Evolutionary conservation across 108 stramenopile genomes (phyloP).

Genomic region (Schizochytrium sp.): DNA sequence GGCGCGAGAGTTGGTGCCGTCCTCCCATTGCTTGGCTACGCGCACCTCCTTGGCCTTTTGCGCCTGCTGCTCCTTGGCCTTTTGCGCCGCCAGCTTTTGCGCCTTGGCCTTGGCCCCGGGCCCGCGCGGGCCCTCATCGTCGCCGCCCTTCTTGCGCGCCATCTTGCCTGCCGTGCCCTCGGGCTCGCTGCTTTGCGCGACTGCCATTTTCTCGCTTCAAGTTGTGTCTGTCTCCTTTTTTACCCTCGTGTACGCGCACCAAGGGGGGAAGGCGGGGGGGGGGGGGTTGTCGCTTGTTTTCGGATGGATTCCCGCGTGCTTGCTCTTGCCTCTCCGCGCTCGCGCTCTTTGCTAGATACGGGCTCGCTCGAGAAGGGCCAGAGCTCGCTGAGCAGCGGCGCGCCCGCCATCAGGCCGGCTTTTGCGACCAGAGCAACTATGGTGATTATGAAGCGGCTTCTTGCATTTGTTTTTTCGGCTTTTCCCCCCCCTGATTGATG

Average conservation of each 20-base stretch:
- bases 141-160: background rate
- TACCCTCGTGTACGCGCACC: too few species aligned
- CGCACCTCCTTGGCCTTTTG: background rate
- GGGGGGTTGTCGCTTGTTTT: too few species aligned
- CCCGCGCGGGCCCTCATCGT: background rate
- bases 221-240: too few species aligned
- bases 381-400: background rate
- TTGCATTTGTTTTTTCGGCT: too few species aligned
- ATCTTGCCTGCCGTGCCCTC: too few species aligned
- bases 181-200: too few species aligned
- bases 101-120: constrained; percentile 19
- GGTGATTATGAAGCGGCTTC: too few species aligned
- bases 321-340: background rate
- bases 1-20: background rate
- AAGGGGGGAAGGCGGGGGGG: too few species aligned
- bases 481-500: too few species aligned
- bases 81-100: constrained; percentile 13
- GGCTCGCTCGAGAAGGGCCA: background rate
- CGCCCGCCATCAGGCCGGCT: background rate
- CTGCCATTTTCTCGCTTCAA: too few species aligned
- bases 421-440: background rate
- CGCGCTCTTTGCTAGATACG: background rate
- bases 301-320: background rate
- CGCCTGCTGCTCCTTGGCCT: background rate
- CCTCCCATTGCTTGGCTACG: background rate